Evolutionary conservation across 176 grass and related monocot species (phyloP).

Genomic region (Triticum urartu): DNA sequence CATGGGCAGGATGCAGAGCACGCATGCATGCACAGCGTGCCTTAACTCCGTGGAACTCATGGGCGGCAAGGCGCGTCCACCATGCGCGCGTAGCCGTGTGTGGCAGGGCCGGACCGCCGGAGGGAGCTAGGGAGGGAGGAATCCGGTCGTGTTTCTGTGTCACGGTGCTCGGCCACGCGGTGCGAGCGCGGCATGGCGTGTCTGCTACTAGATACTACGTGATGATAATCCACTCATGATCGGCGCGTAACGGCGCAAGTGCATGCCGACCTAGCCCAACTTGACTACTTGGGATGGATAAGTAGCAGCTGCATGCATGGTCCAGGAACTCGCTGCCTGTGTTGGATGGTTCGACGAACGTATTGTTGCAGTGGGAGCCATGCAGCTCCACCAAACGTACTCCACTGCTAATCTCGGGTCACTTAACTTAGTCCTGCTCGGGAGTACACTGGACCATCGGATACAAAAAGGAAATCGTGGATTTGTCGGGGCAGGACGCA

Average conservation of each 20-base stretch:
- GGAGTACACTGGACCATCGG: not conserved
- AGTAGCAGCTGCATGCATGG: not conserved
- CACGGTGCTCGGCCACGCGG: not conserved
- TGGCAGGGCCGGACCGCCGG: not conserved
- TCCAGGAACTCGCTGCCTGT: not conserved
- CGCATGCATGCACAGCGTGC: not conserved
- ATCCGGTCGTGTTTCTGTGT: not conserved
- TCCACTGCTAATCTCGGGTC: not conserved
- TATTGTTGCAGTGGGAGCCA: not conserved
- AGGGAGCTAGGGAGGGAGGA: not conserved
- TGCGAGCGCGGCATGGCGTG: not conserved
- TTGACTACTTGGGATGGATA: not conserved
- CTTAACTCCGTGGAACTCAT: not conserved
- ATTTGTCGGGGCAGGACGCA: slow-evolving; percentile 21
- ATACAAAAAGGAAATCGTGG: not conserved
- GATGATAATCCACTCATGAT: not conserved
- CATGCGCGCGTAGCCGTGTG: not conserved
- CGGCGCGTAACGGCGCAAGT: not conserved
- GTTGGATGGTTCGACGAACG: not conserved
- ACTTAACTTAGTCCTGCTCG: not conserved
- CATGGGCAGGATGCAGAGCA: not conserved
- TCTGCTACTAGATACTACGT: not conserved
- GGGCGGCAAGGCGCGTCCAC: slow-evolving; percentile 2
- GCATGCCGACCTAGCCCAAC: not conserved
- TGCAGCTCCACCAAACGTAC: too few relatives aligned